Conservation (phyloP, 2,329 filamentous ascomycete species). For the Ambrosiella cleistominuta region DNA sequence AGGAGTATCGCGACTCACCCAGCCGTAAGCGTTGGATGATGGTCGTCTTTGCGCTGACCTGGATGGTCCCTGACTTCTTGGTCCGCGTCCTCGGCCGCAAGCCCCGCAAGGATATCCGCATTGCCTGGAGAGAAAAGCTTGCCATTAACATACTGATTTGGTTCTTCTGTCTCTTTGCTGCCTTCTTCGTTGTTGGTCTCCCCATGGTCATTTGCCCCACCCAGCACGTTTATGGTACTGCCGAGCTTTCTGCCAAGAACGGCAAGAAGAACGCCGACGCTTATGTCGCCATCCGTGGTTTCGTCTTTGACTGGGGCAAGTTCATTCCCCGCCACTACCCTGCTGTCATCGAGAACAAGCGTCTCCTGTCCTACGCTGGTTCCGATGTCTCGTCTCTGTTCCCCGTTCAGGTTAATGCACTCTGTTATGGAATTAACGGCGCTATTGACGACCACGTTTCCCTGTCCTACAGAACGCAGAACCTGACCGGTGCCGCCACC, state of each 20-base stretch:
- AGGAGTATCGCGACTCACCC: slow-evolving; percentile 58
- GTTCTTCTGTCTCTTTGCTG: slow-evolving; percentile 57
- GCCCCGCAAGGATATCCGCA: slow-evolving; percentile 77
- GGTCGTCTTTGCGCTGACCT: slow-evolving; percentile 69
- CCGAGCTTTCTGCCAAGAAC: slow-evolving; percentile 56
- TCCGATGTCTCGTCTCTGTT: slow-evolving; percentile 77
- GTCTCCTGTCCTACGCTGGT: slow-evolving; percentile 62
- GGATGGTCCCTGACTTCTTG: slow-evolving; percentile 68
- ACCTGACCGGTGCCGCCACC: slow-evolving; percentile 49
- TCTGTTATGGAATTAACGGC: slow-evolving; percentile 64
- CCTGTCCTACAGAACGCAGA: slow-evolving; percentile 65
- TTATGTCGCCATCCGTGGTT: slow-evolving; percentile 70
- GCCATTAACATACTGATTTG: slow-evolving; percentile 98
- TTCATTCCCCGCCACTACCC: slow-evolving; percentile 71
- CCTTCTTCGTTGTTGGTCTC: slow-evolving; percentile 84
- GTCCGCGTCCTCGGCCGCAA: slow-evolving; percentile 66
- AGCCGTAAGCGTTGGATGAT: slow-evolving; percentile 85
- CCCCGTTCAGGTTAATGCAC: slow-evolving; percentile 80
- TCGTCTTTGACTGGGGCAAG: slow-evolving; percentile 65
- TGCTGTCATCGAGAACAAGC: slow-evolving; percentile 35
- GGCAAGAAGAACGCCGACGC: slow-evolving; percentile 48
- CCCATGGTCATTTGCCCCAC: slow-evolving; percentile 78
- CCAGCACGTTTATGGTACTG: slow-evolving; percentile 68
- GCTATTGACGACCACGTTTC: slow-evolving; percentile 52
- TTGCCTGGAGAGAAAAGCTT: slow-evolving; percentile 92